Evolutionary conservation across 805 yeast species (phyloP).

Genomic region (Priceomyces melissophilus): DNA sequence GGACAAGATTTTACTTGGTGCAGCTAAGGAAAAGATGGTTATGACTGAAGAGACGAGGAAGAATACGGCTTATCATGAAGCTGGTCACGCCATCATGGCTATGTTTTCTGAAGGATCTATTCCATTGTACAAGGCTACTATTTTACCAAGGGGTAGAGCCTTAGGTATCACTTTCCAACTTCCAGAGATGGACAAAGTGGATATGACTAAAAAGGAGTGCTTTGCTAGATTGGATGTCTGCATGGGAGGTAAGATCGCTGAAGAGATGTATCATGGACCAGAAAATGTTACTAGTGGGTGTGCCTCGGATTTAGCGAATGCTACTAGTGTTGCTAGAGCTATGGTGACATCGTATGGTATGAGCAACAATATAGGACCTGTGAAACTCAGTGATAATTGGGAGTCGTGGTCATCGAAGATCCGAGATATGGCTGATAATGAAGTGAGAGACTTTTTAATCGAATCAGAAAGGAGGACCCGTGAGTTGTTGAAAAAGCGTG

Average conservation of each 20-base stretch:
- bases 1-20: constrained; percentile 96
- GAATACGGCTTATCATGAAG: constrained; percentile 97
- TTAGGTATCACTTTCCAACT: constrained; percentile 94
- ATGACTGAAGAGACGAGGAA: constrained; percentile 91
- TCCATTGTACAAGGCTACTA: constrained; percentile 93
- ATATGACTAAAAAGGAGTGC: constrained; percentile 85
- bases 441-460: constrained; percentile 72
- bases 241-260: constrained; percentile 99
- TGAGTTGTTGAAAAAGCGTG: constrained; percentile 55
- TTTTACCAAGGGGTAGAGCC: constrained; percentile 94
- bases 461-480: constrained; percentile 81
- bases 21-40: constrained; percentile 96
- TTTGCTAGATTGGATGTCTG: constrained; percentile 91
- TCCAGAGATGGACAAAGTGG: constrained; percentile 98
- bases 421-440: constrained; percentile 88
- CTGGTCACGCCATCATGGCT: constrained; percentile 99
- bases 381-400: constrained; percentile 86
- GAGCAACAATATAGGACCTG: constrained; percentile 93
- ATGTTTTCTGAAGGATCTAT: constrained; percentile 93
- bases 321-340: constrained; percentile 90
- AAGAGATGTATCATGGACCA: constrained; percentile 85
- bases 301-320: constrained; percentile 83
- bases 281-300: constrained; percentile 96
- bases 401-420: constrained; percentile 89
- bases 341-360: constrained; percentile 97